Base-by-base conservation (phyloP, 345 rosid species). In the Lepidium africanum region DNA sequence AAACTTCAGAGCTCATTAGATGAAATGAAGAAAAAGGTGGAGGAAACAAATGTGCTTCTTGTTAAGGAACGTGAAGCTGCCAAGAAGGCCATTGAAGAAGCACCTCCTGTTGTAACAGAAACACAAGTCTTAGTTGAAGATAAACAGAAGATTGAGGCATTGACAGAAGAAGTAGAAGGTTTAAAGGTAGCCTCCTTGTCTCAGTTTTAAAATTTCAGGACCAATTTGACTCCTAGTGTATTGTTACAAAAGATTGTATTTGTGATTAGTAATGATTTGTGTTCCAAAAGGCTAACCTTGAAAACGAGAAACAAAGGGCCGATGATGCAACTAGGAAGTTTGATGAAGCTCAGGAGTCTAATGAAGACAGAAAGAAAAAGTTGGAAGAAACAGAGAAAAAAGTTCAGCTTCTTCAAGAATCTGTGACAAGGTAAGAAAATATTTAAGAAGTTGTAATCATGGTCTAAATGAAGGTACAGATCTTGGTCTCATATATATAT, bases 351-450 rank as follows among this genome's bases (percentile, higher is more conserved):
- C 78, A 77, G 60, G 84, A 69, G 67, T 42, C 72, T 8, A 77
- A 63, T 45, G 92, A 88, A 66, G 90, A 81, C 46, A 81, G 66
- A 64, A 36, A 39, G 54, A 81, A 67, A 67, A 88, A 82, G 63
- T 59, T 88, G 57, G 90, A 87, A 71, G 96, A 87, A 62, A 67
- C 91, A 9, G 93, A 91, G 76, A 84, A 85, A 66, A 91, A 83
- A 48, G 80, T 72, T 74, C 85, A 72, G 10, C 87, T 77, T 32
- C 88, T 87, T 69, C 93, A 87, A 77, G 93, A 88, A 69, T 79
- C 96, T 7, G 36, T 88, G 77, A 84, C 82, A 51, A 81, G 88
- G 97, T 87, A 81, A 40, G 36, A 43, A 3, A 1, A 27, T 51
- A 10, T 21, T 27, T 48, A 49, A 7, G 35, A 45, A 45, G 14